phyloP scores from a whole-genome alignment of 805 yeast genomes.

The Starmerella vitae region DNA sequence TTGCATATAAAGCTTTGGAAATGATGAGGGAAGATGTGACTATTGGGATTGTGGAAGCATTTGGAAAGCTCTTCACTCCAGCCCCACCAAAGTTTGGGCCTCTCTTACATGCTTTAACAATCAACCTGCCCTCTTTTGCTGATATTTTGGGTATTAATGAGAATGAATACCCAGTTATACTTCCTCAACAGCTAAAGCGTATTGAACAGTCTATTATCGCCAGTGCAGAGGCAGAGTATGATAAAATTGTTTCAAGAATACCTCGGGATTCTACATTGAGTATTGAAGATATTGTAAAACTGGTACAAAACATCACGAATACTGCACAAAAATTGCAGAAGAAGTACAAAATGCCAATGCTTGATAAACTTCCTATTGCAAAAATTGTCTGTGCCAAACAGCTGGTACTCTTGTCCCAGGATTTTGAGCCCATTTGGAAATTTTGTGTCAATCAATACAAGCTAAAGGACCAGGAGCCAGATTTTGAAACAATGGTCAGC shows the following conservation, averaged over 20 bases:
- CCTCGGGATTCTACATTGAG: conserved; percentile 47
- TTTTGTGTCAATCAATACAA: conserved; percentile 21
- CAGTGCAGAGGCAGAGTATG: conserved; percentile 35
- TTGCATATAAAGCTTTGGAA: neutral
- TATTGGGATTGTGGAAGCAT: neutral
- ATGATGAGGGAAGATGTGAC: neutral
- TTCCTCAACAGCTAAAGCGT: conserved; percentile 34
- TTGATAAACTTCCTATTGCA: conserved; percentile 44
- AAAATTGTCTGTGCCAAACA: conserved; percentile 25
- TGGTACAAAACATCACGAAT: conserved; percentile 41
- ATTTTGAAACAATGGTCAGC: conserved; percentile 45
- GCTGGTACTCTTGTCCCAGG: conserved; percentile 25
- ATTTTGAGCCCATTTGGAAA: conserved; percentile 27
- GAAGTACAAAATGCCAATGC: conserved; percentile 45
- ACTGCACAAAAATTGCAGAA: conserved; percentile 42
- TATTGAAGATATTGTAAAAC: conserved; percentile 41
- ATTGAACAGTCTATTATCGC: conserved; percentile 29
- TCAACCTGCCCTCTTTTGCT: neutral
- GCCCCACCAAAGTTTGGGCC: conserved; percentile 43
- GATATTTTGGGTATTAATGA: neutral
- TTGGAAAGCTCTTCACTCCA: conserved; percentile 2
- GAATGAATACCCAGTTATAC: conserved; percentile 23
- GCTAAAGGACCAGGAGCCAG: conserved; percentile 19
- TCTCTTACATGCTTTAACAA: conserved; percentile 1
- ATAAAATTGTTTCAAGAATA: conserved; percentile 33